Evolutionary conservation across 805 yeast genomes (phyloP).

Genomic region (Metschnikowia bowlesiae): DNA sequence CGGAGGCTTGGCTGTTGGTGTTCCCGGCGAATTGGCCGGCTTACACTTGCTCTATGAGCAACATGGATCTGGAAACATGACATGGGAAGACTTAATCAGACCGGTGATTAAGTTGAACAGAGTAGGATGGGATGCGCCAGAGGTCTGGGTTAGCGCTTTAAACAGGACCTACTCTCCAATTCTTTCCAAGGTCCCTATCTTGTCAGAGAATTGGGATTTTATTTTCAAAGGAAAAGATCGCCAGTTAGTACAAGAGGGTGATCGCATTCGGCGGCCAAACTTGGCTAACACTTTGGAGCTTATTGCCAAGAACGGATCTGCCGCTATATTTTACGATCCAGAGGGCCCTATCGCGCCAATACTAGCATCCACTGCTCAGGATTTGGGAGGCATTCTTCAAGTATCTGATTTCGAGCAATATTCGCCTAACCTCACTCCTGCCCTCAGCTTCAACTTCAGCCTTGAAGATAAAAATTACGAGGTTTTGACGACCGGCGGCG

Average conservation of each 20-base stretch:
- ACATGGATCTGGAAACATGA: constrained; percentile 67
- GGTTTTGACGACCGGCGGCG: constrained; percentile 55
- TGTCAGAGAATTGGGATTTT: constrained; percentile 53
- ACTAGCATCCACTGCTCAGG: constrained; percentile 46
- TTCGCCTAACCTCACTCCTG: constrained; percentile 43
- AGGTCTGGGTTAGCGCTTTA: constrained; percentile 32
- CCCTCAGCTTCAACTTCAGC: constrained; percentile 19
- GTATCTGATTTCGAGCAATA: constrained; percentile 65
- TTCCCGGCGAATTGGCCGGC: constrained; percentile 91
- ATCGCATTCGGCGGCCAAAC: constrained; percentile 52
- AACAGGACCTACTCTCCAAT: constrained; percentile 22
- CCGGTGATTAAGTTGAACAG: constrained; percentile 70
- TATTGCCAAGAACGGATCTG: constrained; percentile 74
- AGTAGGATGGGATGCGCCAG: constrained; percentile 41
- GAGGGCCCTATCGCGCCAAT: constrained; percentile 65
- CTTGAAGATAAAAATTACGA: constrained; percentile 17
- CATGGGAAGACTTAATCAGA: constrained; percentile 68
- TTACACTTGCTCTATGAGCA: constrained; percentile 53
- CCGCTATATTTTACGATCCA: constrained; percentile 79
- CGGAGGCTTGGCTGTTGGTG: constrained; percentile 86
- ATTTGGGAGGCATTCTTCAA: constrained; percentile 64
- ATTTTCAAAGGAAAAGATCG: constrained; percentile 30
- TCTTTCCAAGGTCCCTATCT: constrained; percentile 23
- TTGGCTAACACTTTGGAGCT: constrained; percentile 63
- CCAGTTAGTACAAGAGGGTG: constrained; percentile 48